Evolutionary conservation across 1,284 basidiomycete genomes (phyloP).

Genomic region (Tetrapyrgos nigripes): DNA sequence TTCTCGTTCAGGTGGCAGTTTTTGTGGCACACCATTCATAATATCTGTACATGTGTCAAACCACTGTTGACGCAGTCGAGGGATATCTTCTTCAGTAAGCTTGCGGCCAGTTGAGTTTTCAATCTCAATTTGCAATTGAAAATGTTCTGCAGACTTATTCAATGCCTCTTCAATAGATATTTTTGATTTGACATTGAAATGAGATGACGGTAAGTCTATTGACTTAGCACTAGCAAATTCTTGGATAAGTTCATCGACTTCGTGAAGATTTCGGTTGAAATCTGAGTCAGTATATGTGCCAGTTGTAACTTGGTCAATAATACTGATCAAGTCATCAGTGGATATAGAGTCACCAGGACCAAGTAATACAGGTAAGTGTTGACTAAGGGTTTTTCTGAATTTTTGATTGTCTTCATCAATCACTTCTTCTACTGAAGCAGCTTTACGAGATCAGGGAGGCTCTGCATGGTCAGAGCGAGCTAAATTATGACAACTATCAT

Average conservation of each 20-base stretch:
- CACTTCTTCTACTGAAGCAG: not conserved
- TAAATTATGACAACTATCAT: not conserved
- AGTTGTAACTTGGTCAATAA: not conserved
- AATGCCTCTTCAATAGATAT: not conserved
- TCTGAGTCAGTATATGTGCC: not conserved
- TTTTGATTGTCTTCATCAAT: slow-evolving; percentile 1
- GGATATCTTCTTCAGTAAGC: slow-evolving; percentile 21
- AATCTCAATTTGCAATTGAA: not conserved
- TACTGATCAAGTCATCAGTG: slow-evolving; percentile 8
- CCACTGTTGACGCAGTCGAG: slow-evolving; percentile 21
- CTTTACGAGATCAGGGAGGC: not conserved
- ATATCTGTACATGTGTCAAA: slow-evolving; percentile 20
- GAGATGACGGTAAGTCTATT: not conserved
- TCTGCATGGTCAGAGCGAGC: not conserved
- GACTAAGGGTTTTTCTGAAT: not conserved
- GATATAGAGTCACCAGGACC: slow-evolving; percentile 11
- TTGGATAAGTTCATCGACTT: not conserved
- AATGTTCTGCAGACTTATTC: not conserved
- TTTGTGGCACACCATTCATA: slow-evolving; percentile 23
- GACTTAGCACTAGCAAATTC: not conserved
- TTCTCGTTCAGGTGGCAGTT: slow-evolving; percentile 26
- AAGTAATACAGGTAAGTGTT: slow-evolving; percentile 12
- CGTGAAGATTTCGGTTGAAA: not conserved
- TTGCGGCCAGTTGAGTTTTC: not conserved
- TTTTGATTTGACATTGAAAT: not conserved